Evolutionary conservation across 2,329 filamentous ascomycete genomes (phyloP).

Genomic region (Colletotrichum spaethianum): DNA sequence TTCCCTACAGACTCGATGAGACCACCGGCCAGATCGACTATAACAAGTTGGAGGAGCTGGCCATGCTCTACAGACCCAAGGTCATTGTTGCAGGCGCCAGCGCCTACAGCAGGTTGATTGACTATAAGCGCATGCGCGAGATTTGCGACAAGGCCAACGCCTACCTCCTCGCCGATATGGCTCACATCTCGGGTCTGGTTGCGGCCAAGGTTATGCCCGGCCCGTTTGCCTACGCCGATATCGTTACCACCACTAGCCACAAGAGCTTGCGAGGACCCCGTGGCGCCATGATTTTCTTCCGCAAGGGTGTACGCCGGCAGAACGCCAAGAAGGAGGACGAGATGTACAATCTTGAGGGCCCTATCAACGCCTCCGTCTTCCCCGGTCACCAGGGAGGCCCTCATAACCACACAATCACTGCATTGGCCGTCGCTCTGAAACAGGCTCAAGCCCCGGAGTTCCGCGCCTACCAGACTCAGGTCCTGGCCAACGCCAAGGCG

Average conservation of each 20-base stretch:
- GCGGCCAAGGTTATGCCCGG: slow-evolving; percentile 92
- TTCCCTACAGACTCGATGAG: slow-evolving; percentile 94
- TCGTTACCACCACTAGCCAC: slow-evolving; percentile 98
- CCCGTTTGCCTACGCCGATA: slow-evolving; percentile 90
- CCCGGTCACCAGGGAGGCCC: slow-evolving; percentile 98
- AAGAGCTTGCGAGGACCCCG: slow-evolving; percentile 96
- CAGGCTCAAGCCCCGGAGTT: slow-evolving; percentile 93
- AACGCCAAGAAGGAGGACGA: slow-evolving; percentile 90
- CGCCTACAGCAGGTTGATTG: slow-evolving; percentile 95
- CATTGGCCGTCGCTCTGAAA: slow-evolving; percentile 92
- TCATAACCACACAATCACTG: slow-evolving; percentile 99
- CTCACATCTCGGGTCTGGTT: slow-evolving; percentile 94
- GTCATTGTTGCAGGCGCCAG: slow-evolving; percentile 95
- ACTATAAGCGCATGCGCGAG: slow-evolving; percentile 92
- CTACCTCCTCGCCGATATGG: slow-evolving; percentile 96
- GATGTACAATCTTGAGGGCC: slow-evolving; percentile 89
- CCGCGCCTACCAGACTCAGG: slow-evolving; percentile 90
- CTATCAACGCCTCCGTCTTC: slow-evolving; percentile 98
- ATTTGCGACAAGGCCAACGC: slow-evolving; percentile 93
- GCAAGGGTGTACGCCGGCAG: slow-evolving; percentile 87
- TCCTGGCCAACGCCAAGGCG: slow-evolving; percentile 91
- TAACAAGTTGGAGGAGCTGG: slow-evolving; percentile 88
- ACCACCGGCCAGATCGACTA: slow-evolving; percentile 96
- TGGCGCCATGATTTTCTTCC: slow-evolving; percentile 98
- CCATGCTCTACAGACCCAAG: slow-evolving; percentile 92